phyloP scores from a whole-genome alignment of 2,329 filamentous ascomycete species.

The Pseudonectria foliicola region DNA sequence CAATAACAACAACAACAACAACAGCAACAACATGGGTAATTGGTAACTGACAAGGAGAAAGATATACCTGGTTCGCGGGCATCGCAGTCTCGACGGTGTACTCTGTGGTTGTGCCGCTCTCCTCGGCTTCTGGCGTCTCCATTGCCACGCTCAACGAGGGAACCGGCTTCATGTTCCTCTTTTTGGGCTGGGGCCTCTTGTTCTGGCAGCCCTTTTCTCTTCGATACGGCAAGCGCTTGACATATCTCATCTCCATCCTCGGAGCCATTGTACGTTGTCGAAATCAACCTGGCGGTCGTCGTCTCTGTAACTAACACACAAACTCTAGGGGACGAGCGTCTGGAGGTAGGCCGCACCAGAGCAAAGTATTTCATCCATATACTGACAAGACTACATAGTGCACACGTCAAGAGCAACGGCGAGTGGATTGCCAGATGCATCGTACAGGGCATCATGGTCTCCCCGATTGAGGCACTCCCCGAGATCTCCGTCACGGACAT shows the following conservation, averaged over 20 bases:
- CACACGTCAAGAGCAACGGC: conserved; percentile 30
- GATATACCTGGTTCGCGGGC: conserved; percentile 32
- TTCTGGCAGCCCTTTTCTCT: conserved; percentile 42
- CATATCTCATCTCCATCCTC: conserved; percentile 31
- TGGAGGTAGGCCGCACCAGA: conserved; percentile 10
- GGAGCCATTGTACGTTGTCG: conserved; percentile 20
- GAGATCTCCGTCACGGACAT: conserved; percentile 38
- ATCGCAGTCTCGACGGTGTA: conserved; percentile 34
- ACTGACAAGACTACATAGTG: too few relatives aligned
- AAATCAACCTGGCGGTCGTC: too few relatives aligned
- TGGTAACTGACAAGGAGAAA: too few relatives aligned
- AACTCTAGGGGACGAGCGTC: conserved; percentile 13
- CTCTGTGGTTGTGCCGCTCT: conserved; percentile 30
- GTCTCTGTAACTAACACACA: neutral
- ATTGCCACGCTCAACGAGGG: conserved; percentile 31
- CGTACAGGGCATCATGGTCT: conserved; percentile 35
- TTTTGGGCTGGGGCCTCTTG: conserved; percentile 38
- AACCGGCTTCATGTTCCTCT: conserved; percentile 35
- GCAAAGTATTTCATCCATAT: fast-evolving
- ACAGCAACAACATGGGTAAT: too few relatives aligned
- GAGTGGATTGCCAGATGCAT: conserved; percentile 41
- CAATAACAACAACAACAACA: too few relatives aligned
- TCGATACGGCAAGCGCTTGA: conserved; percentile 36
- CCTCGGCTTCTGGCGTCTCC: conserved; percentile 24
- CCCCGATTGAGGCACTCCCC: conserved; percentile 39